These are phyloP conservation scores for Ustilago cynodontis DNA, from an alignment of 1,284 basidiomycete species.

Conservation along the genomic window DNA sequence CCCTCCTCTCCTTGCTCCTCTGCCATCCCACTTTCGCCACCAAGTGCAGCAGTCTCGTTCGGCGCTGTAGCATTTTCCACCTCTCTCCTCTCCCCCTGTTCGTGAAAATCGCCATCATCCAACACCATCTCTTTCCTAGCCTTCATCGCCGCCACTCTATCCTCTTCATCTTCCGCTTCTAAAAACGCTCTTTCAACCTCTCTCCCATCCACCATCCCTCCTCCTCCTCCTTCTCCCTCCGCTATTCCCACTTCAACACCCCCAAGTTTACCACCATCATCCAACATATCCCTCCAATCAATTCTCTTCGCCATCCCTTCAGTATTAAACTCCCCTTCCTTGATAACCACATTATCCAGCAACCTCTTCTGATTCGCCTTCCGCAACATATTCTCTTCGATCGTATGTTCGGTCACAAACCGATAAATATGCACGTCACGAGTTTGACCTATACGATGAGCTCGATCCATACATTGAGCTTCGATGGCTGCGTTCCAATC, in stretches of 20 bases:
- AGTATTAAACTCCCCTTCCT: slow-evolving; percentile 85
- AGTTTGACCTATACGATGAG: slow-evolving; percentile 94
- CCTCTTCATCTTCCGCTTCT: slow-evolving; percentile 88
- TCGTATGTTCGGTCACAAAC: slow-evolving; percentile 90
- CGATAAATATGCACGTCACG: slow-evolving; percentile 97
- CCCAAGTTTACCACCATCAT: slow-evolving; percentile 68
- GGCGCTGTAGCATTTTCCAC: not conserved
- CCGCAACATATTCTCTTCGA: slow-evolving; percentile 94
- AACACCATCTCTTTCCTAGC: slow-evolving; percentile 85
- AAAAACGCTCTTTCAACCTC: slow-evolving; percentile 79
- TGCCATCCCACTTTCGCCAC: slow-evolving; percentile 26
- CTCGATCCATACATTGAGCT: slow-evolving; percentile 93
- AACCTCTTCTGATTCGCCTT: slow-evolving; percentile 96
- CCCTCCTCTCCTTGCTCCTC: slow-evolving; percentile 72
- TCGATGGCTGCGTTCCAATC: slow-evolving; percentile 99
- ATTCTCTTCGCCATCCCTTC: slow-evolving; percentile 62
- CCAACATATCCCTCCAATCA: slow-evolving; percentile 89
- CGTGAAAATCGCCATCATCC: slow-evolving; percentile 74
- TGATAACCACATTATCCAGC: slow-evolving; percentile 91
- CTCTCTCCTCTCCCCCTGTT: not conserved
- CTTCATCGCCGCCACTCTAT: slow-evolving; percentile 82
- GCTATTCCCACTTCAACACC: slow-evolving; percentile 65
- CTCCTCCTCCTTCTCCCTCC: slow-evolving; percentile 59
- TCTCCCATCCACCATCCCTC: no score
- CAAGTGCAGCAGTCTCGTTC: slow-evolving; percentile 14